Conservation (phyloP, 768 basidiomycete species). For the Mycena crocata region DNA sequence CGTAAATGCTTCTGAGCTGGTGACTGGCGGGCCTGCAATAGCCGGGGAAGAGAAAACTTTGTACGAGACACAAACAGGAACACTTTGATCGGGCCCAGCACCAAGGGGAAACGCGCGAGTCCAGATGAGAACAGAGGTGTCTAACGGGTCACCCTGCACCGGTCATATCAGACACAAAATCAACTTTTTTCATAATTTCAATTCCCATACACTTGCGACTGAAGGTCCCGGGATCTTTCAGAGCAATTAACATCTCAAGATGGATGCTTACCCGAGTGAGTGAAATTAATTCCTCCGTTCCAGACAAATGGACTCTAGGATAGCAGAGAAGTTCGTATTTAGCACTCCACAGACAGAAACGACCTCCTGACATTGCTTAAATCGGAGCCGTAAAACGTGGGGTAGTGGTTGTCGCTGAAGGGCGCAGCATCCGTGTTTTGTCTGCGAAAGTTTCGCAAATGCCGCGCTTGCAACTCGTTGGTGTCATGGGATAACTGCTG, state of each 20-base stretch:
- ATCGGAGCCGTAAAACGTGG: constrained; percentile 60
- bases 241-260: not conserved
- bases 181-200: not conserved
- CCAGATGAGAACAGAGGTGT: constrained; percentile 67
- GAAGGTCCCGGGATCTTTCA: not conserved
- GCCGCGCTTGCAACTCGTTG: constrained; percentile 48
- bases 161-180: constrained; percentile 5
- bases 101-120: constrained; percentile 57
- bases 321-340: too few species aligned
- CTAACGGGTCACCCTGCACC: constrained; percentile 65
- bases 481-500: constrained; percentile 54
- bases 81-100: constrained; percentile 58
- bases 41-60: constrained; percentile 52
- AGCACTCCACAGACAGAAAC: not conserved
- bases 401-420: constrained; percentile 64
- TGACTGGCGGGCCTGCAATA: constrained; percentile 48
- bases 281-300: constrained; percentile 64
- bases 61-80: constrained; percentile 63
- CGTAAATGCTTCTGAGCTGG: constrained; percentile 64
- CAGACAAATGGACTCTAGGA: constrained; percentile 57
- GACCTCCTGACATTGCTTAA: constrained; percentile 56
- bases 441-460: constrained; percentile 47
- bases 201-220: constrained; percentile 62
- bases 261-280: constrained; percentile 52
- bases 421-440: constrained; percentile 48